Evolutionary conservation across 179 eudicot genomes (phyloP).

Genomic region (Gypsophila paniculata): DNA sequence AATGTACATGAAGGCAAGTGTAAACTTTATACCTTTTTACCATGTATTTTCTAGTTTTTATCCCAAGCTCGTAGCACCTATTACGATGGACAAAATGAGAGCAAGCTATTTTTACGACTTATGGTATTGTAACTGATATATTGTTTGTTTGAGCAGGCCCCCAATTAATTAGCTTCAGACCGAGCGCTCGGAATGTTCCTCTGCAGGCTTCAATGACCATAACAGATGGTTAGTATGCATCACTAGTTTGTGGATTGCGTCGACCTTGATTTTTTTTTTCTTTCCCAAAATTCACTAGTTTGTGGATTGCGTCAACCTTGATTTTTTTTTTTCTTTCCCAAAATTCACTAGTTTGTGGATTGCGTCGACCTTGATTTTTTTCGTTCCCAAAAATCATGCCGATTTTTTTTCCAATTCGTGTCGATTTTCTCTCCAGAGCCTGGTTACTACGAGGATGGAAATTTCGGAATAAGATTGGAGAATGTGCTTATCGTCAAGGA

Average conservation of each 20-base stretch:
- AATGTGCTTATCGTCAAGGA: conserved; percentile 82
- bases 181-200: conserved; percentile 64
- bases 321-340: neutral
- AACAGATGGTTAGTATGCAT: conserved; percentile 69
- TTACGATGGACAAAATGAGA: neutral
- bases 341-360: neutral
- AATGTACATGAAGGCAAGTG: conserved; percentile 93
- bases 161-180: conserved; percentile 74
- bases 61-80: neutral
- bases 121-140: conserved; percentile 3
- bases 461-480: conserved; percentile 89
- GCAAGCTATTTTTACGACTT: neutral
- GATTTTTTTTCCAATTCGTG: neutral
- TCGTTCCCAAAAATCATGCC: too few species aligned
- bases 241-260: neutral
- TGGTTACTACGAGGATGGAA: conserved; percentile 93
- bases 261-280: neutral
- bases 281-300: neutral
- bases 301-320: neutral
- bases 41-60: neutral
- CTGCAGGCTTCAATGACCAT: conserved; percentile 88
- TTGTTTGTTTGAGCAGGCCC: conserved; percentile 56
- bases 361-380: neutral
- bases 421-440: conserved; percentile 56
- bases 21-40: neutral